Base-by-base conservation (phyloP, 331 rosid genomes). In the Acacia concinna region DNA sequence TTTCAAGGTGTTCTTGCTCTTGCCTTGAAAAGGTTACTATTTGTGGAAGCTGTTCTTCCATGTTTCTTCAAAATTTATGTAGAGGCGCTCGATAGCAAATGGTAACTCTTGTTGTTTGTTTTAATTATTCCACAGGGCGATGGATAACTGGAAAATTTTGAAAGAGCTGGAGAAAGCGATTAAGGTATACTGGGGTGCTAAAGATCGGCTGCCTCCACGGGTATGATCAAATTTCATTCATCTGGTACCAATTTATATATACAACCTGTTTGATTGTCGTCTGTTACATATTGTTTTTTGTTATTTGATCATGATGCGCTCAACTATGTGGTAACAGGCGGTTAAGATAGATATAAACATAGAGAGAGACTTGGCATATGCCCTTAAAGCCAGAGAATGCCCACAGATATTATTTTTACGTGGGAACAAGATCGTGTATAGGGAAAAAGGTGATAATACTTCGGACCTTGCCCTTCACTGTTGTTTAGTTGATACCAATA, bases 361-460 rank as follows among this genome's bases (percentile, higher is more conserved):
- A 59, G 65, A 59, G 65, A 59, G 65, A 59, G 65, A 59, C 65
- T 27, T 59, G 65, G 65, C 65, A 13, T 59, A 59, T 59, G 65
- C 65, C 65, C 65, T 59, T 13, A 59, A 59, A 59, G 65, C 65
- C 35, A 59, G 35, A 59, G 35, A 59, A 59, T 59, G 65, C 65
- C 65, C 35, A 1, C 65, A 59, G 4, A 27, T 59, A 12, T 27
- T 59, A 59, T 59, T 25, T 59, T 25, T 59, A 59, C 35, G 65
- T 11, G 65, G 65, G 34, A 59, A 59, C 32, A 59, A 4, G 65
- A 59, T 59, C 32, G 35, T 59, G 35, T 59, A 59, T 27, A 59
- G 65, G 65, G 65, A 59, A 20, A 59, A 59, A 59, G 65, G 65
- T 59, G 65, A 59, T 18, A 59, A 27, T 59, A 59, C 34, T 12